These are phyloP conservation scores for Dioszegia aurantiaca DNA, from an alignment of 768 basidiomycete species.

Conservation along the genomic window DNA sequence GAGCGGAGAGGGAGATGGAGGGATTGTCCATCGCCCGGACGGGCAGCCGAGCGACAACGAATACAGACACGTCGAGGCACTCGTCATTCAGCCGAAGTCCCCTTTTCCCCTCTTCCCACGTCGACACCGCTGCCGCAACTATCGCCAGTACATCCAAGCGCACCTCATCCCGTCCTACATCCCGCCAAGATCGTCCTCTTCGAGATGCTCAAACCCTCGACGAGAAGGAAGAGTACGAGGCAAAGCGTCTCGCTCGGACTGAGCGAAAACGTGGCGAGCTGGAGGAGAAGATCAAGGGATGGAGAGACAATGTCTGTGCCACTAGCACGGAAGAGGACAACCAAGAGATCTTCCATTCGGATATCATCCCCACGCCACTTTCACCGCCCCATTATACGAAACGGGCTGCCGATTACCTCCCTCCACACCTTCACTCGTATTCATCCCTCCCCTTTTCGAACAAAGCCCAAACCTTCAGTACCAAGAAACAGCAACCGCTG, in stretches of 20 bases:
- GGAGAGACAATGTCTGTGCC: neutral
- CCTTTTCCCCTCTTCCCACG: neutral
- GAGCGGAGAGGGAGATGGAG: neutral
- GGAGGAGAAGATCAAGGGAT: neutral
- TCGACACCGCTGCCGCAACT: constrained; percentile 6
- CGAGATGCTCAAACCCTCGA: neutral
- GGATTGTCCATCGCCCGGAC: neutral
- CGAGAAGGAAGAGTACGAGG: constrained; percentile 20
- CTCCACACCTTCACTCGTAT: too few relatives aligned
- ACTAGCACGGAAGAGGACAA: neutral
- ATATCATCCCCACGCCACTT: neutral
- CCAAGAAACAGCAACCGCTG: neutral
- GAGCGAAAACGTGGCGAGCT: constrained; percentile 13
- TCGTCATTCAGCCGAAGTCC: constrained; percentile 2
- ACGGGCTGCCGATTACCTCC: too few relatives aligned
- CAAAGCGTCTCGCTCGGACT: constrained; percentile 5
- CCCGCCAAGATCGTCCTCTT: neutral
- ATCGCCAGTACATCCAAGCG: neutral
- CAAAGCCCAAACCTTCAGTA: neutral
- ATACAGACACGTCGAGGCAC: neutral
- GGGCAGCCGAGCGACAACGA: neutral
- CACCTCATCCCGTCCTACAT: constrained; percentile 4
- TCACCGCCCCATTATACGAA: too few relatives aligned
- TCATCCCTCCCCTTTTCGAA: neutral
- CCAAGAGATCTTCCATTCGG: neutral